A percentile compares a stretch with the other conserved stretches of the same genome.
Evolutionary conservation across 768 basidiomycete species (phyloP).

Genomic region (Tricholoma sp.): DNA sequence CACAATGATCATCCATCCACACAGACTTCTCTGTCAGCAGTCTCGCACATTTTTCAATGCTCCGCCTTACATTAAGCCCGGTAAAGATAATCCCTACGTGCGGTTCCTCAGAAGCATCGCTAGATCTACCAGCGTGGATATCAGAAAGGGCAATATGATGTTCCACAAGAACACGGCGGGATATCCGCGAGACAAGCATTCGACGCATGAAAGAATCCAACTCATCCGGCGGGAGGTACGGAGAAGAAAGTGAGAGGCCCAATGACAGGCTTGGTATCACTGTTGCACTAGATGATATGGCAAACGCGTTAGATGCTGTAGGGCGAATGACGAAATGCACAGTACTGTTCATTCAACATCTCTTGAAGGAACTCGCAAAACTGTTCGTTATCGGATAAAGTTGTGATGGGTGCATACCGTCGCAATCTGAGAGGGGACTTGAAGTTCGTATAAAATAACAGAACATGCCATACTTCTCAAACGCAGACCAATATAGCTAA

Average conservation of each 20-base stretch:
- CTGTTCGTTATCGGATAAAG: slow-evolving; percentile 64
- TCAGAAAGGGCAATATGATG: slow-evolving; percentile 83
- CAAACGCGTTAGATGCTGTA: slow-evolving; percentile 5
- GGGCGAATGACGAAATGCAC: slow-evolving; percentile 12
- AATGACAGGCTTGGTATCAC: slow-evolving; percentile 81
- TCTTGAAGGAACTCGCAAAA: slow-evolving; percentile 70
- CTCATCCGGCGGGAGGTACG: slow-evolving; percentile 68
- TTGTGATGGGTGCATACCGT: slow-evolving; percentile 66
- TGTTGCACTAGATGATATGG: slow-evolving; percentile 42
- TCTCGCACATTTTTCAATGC: slow-evolving; percentile 62
- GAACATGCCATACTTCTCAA: slow-evolving; percentile 57
- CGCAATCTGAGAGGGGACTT: slow-evolving; percentile 49
- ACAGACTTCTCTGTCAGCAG: slow-evolving; percentile 48
- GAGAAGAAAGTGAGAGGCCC: slow-evolving; percentile 81
- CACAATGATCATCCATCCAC: slow-evolving; percentile 35
- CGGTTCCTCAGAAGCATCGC: slow-evolving; percentile 38
- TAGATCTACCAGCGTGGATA: slow-evolving; percentile 36
- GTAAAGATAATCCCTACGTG: slow-evolving; percentile 87
- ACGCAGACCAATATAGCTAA: slow-evolving; percentile 83
- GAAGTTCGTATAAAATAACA: background rate
- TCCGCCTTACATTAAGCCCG: slow-evolving; percentile 59
- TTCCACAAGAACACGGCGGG: slow-evolving; percentile 81
- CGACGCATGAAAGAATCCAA: slow-evolving; percentile 86
- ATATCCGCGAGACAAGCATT: slow-evolving; percentile 89
- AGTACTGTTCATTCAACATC: slow-evolving; percentile 74